These are phyloP conservation scores for Ganoderma boninense DNA, from an alignment of 1,284 basidiomycete genomes.

Conservation along the genomic window DNA sequence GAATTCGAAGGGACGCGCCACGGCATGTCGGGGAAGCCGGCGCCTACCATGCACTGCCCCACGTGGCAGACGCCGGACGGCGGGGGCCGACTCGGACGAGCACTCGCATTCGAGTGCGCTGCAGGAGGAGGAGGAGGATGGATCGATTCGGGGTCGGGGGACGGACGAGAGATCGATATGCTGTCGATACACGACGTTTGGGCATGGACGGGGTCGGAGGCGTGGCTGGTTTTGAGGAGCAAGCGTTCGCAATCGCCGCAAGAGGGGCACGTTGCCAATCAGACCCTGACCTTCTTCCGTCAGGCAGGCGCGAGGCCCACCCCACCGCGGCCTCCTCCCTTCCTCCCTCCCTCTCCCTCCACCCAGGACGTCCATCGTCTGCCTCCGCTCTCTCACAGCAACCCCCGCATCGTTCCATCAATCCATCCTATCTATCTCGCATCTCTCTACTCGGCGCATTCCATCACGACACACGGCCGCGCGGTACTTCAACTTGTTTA, in stretches of 20 bases:
- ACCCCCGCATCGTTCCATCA: slow-evolving; percentile 32
- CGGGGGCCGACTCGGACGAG: not conserved
- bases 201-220: slow-evolving; percentile 28
- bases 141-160: slow-evolving; percentile 19
- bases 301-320: slow-evolving; percentile 52
- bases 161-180: slow-evolving; percentile 20
- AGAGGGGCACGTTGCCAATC: slow-evolving; percentile 78
- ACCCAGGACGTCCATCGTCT: slow-evolving; percentile 30
- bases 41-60: slow-evolving; percentile 14
- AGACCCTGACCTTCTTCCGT: slow-evolving; percentile 63
- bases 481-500: slow-evolving; percentile 59
- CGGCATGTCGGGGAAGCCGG: not conserved
- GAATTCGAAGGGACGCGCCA: not conserved
- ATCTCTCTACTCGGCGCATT: slow-evolving; percentile 24
- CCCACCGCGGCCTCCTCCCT: slow-evolving; percentile 49
- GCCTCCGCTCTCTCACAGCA: slow-evolving; percentile 13
- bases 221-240: slow-evolving; percentile 1
- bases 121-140: slow-evolving; percentile 8
- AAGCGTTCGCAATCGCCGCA: slow-evolving; percentile 47
- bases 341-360: slow-evolving; percentile 48
- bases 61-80: slow-evolving; percentile 10
- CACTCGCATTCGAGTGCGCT: slow-evolving; percentile 1
- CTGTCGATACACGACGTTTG: slow-evolving; percentile 41
- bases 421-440: slow-evolving; percentile 38
- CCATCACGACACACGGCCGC: slow-evolving; percentile 57